phyloP scores from a whole-genome alignment of 306 rosid species.

The Cucurbita argyrosperma region DNA sequence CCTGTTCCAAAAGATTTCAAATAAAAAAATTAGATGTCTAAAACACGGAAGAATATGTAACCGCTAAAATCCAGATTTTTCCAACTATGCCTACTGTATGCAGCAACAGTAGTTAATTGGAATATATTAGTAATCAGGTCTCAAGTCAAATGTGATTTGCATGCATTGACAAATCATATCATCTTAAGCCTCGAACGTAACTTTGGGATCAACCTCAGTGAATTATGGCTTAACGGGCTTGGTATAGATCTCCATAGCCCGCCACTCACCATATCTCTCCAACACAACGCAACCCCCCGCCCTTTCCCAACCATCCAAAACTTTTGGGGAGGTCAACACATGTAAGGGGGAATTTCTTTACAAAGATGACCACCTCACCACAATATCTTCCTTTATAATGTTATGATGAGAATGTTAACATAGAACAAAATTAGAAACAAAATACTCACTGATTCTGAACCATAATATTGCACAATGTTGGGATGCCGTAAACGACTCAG shows the following conservation, averaged over 20 bases:
- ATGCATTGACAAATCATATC: too few relatives aligned
- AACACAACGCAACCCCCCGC: neutral
- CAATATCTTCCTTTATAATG: neutral
- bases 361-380: neutral
- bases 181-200: too few relatives aligned
- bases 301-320: neutral
- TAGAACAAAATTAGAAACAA: constrained; percentile 4
- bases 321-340: neutral
- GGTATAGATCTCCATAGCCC: too few relatives aligned
- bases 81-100: neutral
- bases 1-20: constrained; percentile 38
- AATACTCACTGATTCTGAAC: constrained; percentile 70
- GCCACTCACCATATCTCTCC: neutral
- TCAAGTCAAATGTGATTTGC: neutral
- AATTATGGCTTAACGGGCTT: too few relatives aligned
- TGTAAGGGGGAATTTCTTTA: neutral
- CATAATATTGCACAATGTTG: constrained; percentile 92
- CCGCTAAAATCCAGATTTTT: neutral
- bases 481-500: constrained; percentile 93
- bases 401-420: neutral
- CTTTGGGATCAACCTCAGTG: too few relatives aligned
- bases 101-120: neutral
- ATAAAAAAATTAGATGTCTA: constrained; percentile 10
- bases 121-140: neutral
- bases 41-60: neutral